Evolutionary conservation across 2,329 filamentous ascomycete genomes (phyloP).

Genomic region (Trichoderma citrinoviride): DNA sequence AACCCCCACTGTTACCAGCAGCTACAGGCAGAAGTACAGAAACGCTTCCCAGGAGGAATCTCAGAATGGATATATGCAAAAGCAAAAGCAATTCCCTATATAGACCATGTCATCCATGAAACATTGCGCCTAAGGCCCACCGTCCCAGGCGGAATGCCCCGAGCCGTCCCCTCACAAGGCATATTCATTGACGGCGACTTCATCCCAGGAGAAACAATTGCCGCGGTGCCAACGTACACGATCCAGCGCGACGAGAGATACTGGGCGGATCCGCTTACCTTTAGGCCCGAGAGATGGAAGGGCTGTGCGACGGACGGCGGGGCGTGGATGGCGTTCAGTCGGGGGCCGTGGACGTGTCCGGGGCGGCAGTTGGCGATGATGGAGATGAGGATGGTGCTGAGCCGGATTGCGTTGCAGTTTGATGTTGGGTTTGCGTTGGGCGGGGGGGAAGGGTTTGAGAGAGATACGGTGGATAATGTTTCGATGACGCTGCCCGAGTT

Average conservation of each 20-base stretch:
- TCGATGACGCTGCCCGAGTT: not conserved
- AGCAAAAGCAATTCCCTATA: slow-evolving; percentile 23
- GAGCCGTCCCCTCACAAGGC: slow-evolving; percentile 40
- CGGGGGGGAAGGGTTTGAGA: not conserved
- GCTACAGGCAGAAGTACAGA: not conserved
- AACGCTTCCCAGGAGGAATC: not conserved
- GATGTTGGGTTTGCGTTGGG: slow-evolving; percentile 29
- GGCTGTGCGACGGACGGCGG: not conserved
- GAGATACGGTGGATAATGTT: not conserved
- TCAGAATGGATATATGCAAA: slow-evolving; percentile 23
- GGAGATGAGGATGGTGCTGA: slow-evolving; percentile 27
- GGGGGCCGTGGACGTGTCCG: slow-evolving; percentile 34
- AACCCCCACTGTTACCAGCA: not conserved
- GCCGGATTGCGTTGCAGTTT: not conserved
- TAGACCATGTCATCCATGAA: slow-evolving; percentile 41
- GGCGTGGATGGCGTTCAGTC: slow-evolving; percentile 22
- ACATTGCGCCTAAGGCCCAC: slow-evolving; percentile 39
- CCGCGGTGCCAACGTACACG: slow-evolving; percentile 28
- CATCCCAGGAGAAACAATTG: slow-evolving; percentile 38
- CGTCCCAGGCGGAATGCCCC: slow-evolving; percentile 35
- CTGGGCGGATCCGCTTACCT: slow-evolving; percentile 27
- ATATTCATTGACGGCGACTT: slow-evolving; percentile 31
- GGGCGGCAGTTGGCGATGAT: slow-evolving; percentile 39
- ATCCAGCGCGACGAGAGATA: slow-evolving; percentile 24
- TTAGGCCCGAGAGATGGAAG: slow-evolving; percentile 38